Evolutionary conservation across 2,329 filamentous ascomycete genomes (phyloP).

Genomic region (Scytalidium lignicola): DNA sequence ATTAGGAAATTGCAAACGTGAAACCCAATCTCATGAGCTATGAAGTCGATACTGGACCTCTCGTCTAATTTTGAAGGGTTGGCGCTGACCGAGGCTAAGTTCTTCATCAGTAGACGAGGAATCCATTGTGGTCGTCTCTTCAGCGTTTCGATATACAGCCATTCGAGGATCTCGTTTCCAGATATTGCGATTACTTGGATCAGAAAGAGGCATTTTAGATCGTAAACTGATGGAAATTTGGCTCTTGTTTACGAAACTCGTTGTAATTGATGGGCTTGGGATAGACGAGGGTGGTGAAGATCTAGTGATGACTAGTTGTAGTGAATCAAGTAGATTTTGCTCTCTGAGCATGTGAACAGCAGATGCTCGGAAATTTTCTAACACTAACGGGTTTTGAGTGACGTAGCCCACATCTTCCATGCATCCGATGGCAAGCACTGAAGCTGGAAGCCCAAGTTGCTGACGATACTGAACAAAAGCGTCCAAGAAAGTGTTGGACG

Average conservation of each 20-base stretch:
- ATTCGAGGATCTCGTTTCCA: constrained; percentile 12
- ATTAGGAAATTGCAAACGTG: constrained; percentile 6
- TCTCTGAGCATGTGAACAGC: constrained; percentile 2
- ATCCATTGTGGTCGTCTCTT: constrained; percentile 1
- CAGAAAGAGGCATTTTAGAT: constrained; percentile 3
- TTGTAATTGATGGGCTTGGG: no score
- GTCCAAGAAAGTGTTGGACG: constrained; percentile 42
- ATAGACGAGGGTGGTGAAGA: background rate
- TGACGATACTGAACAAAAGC: constrained; percentile 35
- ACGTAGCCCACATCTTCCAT: constrained; percentile 39
- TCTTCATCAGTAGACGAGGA: background rate
- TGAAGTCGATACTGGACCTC: background rate
- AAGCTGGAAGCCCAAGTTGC: constrained; percentile 35
- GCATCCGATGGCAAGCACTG: constrained; percentile 47
- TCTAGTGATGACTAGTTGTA: constrained; percentile 6
- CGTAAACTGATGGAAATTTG: constrained; percentile 4
- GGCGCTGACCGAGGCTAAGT: no score
- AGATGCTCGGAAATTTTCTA: background rate
- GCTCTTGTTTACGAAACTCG: background rate
- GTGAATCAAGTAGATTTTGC: constrained; percentile 5
- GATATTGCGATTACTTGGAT: constrained; percentile 4
- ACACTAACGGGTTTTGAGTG: constrained; percentile 6
- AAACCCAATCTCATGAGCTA: constrained; percentile 4
- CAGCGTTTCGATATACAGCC: constrained; percentile 7
- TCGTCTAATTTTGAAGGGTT: constrained; percentile 2